These are phyloP conservation scores for Yarrowia keelungensis DNA, from an alignment of 805 yeast species.

Conservation along the genomic window DNA sequence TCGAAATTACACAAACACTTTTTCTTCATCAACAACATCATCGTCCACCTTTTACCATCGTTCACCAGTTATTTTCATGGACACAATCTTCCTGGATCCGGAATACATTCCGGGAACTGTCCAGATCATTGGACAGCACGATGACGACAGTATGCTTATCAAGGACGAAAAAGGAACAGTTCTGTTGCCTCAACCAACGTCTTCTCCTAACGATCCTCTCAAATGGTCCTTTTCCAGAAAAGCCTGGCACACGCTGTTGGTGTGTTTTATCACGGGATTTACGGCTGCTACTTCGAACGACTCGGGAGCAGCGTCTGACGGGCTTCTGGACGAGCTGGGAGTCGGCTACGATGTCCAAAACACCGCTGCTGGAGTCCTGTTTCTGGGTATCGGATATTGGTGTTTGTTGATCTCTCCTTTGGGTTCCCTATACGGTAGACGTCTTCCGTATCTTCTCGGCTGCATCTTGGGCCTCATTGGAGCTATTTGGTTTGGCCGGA, in stretches of 20 bases:
- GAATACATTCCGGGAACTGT: conserved; percentile 46
- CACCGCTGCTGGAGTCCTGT: conserved; percentile 81
- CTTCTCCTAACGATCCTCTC: conserved; percentile 72
- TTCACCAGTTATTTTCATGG: conserved; percentile 1
- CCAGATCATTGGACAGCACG: conserved; percentile 18
- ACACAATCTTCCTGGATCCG: conserved; percentile 40
- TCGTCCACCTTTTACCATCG: too few relatives aligned
- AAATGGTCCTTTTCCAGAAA: conserved; percentile 64
- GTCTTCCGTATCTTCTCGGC: conserved; percentile 67
- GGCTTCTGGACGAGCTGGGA: conserved; percentile 65
- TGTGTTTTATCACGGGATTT: conserved; percentile 56
- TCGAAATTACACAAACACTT: too few relatives aligned
- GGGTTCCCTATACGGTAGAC: conserved; percentile 72
- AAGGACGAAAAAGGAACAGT: conserved; percentile 54
- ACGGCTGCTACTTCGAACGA: conserved; percentile 68
- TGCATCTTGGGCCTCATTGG: conserved; percentile 67
- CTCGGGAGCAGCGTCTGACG: conserved; percentile 75
- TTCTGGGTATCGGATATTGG: conserved; percentile 70
- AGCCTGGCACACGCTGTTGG: conserved; percentile 53
- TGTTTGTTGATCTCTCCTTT: conserved; percentile 71
- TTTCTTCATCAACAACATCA: too few relatives aligned
- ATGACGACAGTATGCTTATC: conserved; percentile 22
- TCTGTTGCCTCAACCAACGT: conserved; percentile 69
- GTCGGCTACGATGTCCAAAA: conserved; percentile 74
- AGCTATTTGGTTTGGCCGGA: conserved; percentile 71